Percentiles rank a stretch among this genome's conserved stretches.
phyloP scores from a whole-genome alignment of 176 grass and related monocot genomes.

The Oryza coarctata region DNA sequence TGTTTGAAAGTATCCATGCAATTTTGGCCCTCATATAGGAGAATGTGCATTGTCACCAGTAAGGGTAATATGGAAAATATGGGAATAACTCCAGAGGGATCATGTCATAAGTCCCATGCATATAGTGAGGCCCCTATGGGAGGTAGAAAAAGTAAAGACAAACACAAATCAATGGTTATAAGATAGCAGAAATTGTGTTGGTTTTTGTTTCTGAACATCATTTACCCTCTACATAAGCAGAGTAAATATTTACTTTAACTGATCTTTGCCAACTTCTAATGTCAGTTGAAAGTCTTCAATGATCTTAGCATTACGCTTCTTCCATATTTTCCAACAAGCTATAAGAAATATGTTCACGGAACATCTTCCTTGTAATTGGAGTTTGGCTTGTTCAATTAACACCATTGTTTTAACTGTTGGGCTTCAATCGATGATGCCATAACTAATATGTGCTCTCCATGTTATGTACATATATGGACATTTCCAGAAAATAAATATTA shows the following conservation, averaged over 20 bases:
- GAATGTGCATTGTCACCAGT: background rate
- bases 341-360: background rate
- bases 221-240: too few relatives aligned
- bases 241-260: too few relatives aligned
- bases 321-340: background rate
- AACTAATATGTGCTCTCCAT: background rate
- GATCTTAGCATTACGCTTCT: background rate
- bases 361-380: too few relatives aligned
- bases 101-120: too few relatives aligned
- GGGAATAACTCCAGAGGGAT: too few relatives aligned
- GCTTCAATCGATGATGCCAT: background rate
- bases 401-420: background rate
- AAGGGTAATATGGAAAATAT: background rate
- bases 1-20: background rate
- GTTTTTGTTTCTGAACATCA: too few relatives aligned
- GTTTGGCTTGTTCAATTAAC: background rate
- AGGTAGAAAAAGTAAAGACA: too few relatives aligned
- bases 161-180: too few relatives aligned
- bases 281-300: background rate
- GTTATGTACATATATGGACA: background rate
- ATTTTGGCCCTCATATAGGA: background rate
- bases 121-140: too few relatives aligned
- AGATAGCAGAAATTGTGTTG: too few relatives aligned
- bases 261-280: background rate
- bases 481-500: background rate